Percentiles rank a stretch among this genome's conserved stretches.
These are phyloP conservation scores for Cicer yamashitae DNA, from an alignment of 306 rosid genomes.

Conservation along the genomic window DNA sequence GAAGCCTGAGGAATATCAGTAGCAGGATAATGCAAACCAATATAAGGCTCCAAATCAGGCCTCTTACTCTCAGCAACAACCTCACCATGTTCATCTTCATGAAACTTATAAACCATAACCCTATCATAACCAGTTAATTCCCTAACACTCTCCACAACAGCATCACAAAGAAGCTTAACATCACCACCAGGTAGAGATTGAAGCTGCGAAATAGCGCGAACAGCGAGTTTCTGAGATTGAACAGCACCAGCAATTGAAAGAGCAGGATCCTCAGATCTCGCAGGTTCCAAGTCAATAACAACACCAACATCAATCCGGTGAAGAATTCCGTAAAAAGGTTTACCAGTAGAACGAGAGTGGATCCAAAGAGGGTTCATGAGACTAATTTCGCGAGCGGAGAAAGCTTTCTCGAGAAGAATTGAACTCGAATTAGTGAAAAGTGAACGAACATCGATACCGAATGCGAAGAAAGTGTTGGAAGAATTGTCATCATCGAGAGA, in stretches of 20 bases:
- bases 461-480: constrained; percentile 22
- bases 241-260: constrained; percentile 97
- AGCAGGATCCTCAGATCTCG: constrained; percentile 88
- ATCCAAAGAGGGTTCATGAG: constrained; percentile 90
- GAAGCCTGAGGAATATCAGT: constrained; percentile 98
- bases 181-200: constrained; percentile 93
- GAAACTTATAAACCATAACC: constrained; percentile 95
- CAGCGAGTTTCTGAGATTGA: constrained; percentile 95
- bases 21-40: constrained; percentile 96
- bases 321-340: constrained; percentile 90
- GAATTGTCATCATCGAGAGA: constrained; percentile 44
- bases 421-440: constrained; percentile 67
- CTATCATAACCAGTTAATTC: constrained; percentile 89
- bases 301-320: constrained; percentile 89
- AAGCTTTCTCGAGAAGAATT: constrained; percentile 71
- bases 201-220: constrained; percentile 81
- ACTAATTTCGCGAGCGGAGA: constrained; percentile 83
- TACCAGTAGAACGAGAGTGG: constrained; percentile 73
- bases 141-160: constrained; percentile 83
- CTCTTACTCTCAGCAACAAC: constrained; percentile 92
- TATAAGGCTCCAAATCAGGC: constrained; percentile 82
- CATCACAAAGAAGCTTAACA: constrained; percentile 70
- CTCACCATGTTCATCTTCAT: constrained; percentile 99
- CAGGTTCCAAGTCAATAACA: constrained; percentile 93
- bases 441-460: constrained; percentile 73